A percentile compares a stretch with the other conserved stretches of the same genome.
These are phyloP conservation scores for Fereydounia khargensis DNA, from an alignment of 1,284 basidiomycete species.

Conservation along the genomic window DNA sequence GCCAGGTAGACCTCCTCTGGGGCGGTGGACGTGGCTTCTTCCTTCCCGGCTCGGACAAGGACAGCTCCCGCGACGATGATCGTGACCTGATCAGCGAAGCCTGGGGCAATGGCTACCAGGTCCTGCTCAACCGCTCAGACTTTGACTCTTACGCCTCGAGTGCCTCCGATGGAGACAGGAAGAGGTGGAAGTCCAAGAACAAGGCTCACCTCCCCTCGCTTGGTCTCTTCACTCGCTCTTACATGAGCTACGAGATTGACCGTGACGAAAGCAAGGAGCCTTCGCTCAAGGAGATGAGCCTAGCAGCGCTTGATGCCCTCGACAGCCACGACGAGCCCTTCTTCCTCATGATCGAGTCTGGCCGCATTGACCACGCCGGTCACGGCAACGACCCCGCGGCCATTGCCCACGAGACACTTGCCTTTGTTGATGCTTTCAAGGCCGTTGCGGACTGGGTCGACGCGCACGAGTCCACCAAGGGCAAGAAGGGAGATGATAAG, in stretches of 20 bases:
- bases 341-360: conserved; percentile 56
- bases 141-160: conserved; percentile 44
- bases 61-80: conserved; percentile 43
- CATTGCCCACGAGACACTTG: conserved; percentile 53
- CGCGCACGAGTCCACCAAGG: conserved; percentile 29
- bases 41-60: conserved; percentile 47
- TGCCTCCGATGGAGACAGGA: too few relatives aligned
- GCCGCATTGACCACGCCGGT: conserved; percentile 51
- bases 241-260: conserved; percentile 57
- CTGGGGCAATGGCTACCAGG: conserved; percentile 36
- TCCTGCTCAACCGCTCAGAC: conserved; percentile 36
- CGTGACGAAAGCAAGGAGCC: conserved; percentile 48
- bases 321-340: conserved; percentile 45
- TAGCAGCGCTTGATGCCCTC: conserved; percentile 50
- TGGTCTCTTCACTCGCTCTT: conserved; percentile 40
- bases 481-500: conserved; percentile 15
- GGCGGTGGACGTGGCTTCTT: conserved; percentile 55
- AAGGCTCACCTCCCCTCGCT: conserved; percentile 32
- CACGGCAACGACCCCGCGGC: conserved; percentile 56
- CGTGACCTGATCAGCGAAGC: conserved; percentile 49
- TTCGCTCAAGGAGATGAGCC: conserved; percentile 53
- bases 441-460: conserved; percentile 41
- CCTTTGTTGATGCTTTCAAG: conserved; percentile 42
- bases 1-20: conserved; percentile 49
- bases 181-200: too few relatives aligned